These are phyloP conservation scores for Lichtheimia hyalospora DNA, from an alignment of 371 early-diverging fungal genomes.

Conservation along the genomic window DNA sequence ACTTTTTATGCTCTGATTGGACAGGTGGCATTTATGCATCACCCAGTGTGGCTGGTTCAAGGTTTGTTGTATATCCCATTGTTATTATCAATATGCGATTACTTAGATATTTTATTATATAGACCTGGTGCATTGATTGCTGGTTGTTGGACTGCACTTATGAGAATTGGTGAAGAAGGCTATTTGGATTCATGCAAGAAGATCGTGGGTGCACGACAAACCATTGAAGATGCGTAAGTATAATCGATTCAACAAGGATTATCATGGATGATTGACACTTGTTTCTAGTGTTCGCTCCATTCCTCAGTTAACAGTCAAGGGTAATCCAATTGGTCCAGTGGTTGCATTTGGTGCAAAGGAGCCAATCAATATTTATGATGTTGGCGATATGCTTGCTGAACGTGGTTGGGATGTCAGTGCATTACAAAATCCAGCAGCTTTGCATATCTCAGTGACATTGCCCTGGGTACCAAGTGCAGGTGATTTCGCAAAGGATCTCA, in stretches of 20 bases:
- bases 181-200: constrained; percentile 81
- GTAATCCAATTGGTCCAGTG: constrained; percentile 84
- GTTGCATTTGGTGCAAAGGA: constrained; percentile 80
- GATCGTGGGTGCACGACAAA: constrained; percentile 77
- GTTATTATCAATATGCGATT: neutral
- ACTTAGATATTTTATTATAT: constrained; percentile 1
- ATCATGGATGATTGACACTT: neutral
- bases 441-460: constrained; percentile 91
- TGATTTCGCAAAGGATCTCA: constrained; percentile 78
- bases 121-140: constrained; percentile 93
- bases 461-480: constrained; percentile 74
- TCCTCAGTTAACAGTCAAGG: constrained; percentile 78
- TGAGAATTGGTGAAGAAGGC: constrained; percentile 84
- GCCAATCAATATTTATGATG: constrained; percentile 77
- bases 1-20: constrained; percentile 90
- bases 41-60: constrained; percentile 91
- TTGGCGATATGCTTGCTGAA: constrained; percentile 76
- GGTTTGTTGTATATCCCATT: constrained; percentile 30
- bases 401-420: constrained; percentile 88
- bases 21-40: constrained; percentile 96
- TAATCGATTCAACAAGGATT: neutral
- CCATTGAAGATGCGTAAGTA: constrained; percentile 66
- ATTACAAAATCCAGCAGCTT: constrained; percentile 86
- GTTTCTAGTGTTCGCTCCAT: constrained; percentile 55
- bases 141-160: constrained; percentile 94